Percentiles rank a stretch among this genome's conserved stretches.
Evolutionary conservation across 805 yeast species (phyloP).

Genomic region (Brettanomyces naardenensis): DNA sequence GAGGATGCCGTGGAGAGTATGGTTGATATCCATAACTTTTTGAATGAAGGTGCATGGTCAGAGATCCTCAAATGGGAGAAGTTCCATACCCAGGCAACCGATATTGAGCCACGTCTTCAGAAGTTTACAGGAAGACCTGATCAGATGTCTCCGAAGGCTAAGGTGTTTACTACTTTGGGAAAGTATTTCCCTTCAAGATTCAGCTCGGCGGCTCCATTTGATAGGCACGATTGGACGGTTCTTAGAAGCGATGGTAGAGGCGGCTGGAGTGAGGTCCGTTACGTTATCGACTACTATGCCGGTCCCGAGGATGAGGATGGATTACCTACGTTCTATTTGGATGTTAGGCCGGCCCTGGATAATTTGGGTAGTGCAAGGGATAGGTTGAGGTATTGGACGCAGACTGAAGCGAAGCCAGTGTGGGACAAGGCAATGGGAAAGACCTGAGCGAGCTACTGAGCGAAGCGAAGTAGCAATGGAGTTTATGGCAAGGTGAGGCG

Average conservation of each 20-base stretch:
- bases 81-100: slow-evolving; percentile 48
- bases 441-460: slow-evolving; percentile 9
- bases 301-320: slow-evolving; percentile 89
- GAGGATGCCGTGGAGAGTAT: slow-evolving; percentile 94
- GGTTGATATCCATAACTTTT: slow-evolving; percentile 95
- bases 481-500: background rate
- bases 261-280: slow-evolving; percentile 69
- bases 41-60: slow-evolving; percentile 97
- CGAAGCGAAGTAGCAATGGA: no score
- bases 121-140: slow-evolving; percentile 91
- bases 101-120: slow-evolving; percentile 64
- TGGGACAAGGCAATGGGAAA: slow-evolving; percentile 69
- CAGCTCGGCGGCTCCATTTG: slow-evolving; percentile 83
- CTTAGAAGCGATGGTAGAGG: slow-evolving; percentile 49
- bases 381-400: slow-evolving; percentile 54
- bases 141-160: slow-evolving; percentile 81
- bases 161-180: slow-evolving; percentile 55
- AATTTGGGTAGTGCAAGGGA: slow-evolving; percentile 53
- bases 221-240: slow-evolving; percentile 98
- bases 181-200: slow-evolving; percentile 64
- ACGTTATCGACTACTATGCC: slow-evolving; percentile 87
- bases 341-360: slow-evolving; percentile 94
- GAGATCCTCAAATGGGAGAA: slow-evolving; percentile 91
- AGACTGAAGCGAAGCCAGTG: slow-evolving; percentile 40
- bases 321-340: slow-evolving; percentile 84